Conservation (phyloP, 2,329 filamentous ascomycete genomes). For the Fusarium coicis region DNA sequence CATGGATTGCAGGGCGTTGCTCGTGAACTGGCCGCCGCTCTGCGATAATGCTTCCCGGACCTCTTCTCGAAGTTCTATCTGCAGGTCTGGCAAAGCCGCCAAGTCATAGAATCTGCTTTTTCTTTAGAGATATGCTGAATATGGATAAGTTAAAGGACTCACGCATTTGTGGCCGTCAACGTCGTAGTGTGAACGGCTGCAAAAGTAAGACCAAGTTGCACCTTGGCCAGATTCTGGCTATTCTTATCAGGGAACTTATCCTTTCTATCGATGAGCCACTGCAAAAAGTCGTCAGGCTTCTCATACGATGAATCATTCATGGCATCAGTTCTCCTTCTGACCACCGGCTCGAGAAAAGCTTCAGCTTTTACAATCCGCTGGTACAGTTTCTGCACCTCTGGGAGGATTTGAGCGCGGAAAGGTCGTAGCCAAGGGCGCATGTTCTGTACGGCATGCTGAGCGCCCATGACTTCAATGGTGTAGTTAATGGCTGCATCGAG, state of each 20-base stretch:
- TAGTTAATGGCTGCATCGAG: constrained; percentile 1
- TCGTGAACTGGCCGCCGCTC: neutral
- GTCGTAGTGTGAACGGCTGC: constrained; percentile 1
- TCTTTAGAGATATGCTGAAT: too few species aligned
- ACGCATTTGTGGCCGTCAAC: neutral
- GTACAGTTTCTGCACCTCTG: neutral
- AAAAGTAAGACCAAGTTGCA: neutral
- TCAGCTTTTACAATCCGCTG: neutral
- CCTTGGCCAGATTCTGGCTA: neutral
- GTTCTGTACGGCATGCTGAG: neutral
- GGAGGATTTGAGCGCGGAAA: neutral
- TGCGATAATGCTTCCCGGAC: neutral
- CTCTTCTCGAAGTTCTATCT: neutral
- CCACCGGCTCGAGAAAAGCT: neutral
- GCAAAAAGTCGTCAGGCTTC: neutral
- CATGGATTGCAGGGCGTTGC: neutral
- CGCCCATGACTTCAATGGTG: neutral
- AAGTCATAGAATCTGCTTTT: neutral
- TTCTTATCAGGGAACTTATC: neutral
- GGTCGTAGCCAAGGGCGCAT: neutral
- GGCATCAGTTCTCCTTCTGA: neutral
- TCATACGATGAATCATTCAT: neutral
- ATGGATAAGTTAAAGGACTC: neutral
- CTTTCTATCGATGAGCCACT: neutral
- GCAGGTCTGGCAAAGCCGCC: neutral